Evolutionary conservation across 2,329 filamentous ascomycete species (phyloP), one percentile per base, ranked within the genome.

Genomic region (Thermothelomyces thermophilus): DNA sequence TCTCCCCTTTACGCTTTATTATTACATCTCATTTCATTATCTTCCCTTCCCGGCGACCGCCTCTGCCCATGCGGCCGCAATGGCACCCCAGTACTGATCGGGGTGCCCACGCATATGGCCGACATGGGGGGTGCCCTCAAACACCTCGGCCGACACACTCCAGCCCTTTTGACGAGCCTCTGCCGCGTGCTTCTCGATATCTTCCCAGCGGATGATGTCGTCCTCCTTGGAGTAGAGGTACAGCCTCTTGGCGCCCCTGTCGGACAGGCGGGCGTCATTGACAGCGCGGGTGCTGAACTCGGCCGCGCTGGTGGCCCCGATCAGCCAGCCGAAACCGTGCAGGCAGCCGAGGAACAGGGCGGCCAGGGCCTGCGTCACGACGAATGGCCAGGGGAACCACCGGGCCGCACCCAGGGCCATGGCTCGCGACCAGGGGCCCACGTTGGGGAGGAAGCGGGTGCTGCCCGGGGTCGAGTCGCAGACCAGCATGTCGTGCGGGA

Each of bases 191-290:
- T 66, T 66, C 55, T 80, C 76, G 0, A 83, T 73, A 53, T 83
- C 79, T 51, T 74, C 60, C 62, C 71, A 76, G 3, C 66, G 61
- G 10, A 84, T 80, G 52, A 84, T 70, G 37, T 74, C 67, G 54
- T 84, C 80, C 41, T 71, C 72, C 52, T 73, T 74, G 54, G 77
- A 80, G 59, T 83, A 84, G 24, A 82, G 55, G 62, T 80, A 83
- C 50, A 82, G 58, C 44, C 76, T 68, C 16, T 71, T 70, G 1
- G 75, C 68, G 3, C 49, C 54, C 33, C 58, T 59, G 3, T 65
- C 62, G 24, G 69, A 67, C 33, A 63, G 57, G 6, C 60, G 66
- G 11, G 58, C 56, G 11, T 68, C 62, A n/a, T 72, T 64, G 34
- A 72, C 68, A 0, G 67, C 63, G 3, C 60, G 56, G 35, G 64